These are phyloP conservation scores for button mushroom (Agaricus bisporus) DNA, from an alignment of 768 basidiomycete genomes.

Conservation along the genomic window DNA sequence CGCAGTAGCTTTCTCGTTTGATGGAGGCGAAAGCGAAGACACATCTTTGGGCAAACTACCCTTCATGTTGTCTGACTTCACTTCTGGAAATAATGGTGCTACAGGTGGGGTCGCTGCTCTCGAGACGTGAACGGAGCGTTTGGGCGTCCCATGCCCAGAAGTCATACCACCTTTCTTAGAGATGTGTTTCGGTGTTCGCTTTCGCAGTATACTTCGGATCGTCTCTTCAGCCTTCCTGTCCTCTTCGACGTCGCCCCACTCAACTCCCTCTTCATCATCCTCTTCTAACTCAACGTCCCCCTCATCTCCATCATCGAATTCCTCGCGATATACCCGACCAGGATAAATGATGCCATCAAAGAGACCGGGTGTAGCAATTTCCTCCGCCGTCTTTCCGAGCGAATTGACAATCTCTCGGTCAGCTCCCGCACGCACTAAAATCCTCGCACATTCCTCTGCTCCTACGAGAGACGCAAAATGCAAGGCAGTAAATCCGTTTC, in stretches of 20 bases:
- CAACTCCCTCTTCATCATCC: constrained; percentile 49
- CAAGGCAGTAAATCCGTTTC: constrained; percentile 85
- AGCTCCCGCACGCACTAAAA: constrained; percentile 77
- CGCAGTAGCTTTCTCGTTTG: constrained; percentile 21
- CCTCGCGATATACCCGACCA: constrained; percentile 13
- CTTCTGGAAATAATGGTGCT: constrained; percentile 1
- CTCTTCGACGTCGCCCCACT: constrained; percentile 15
- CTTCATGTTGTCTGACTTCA: neutral
- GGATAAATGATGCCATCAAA: constrained; percentile 26
- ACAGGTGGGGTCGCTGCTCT: constrained; percentile 25
- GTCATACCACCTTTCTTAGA: constrained; percentile 15
- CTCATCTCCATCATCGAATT: constrained; percentile 20
- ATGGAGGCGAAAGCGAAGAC: constrained; percentile 11
- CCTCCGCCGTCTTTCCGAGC: constrained; percentile 62
- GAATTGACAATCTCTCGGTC: constrained; percentile 70
- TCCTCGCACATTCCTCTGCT: constrained; percentile 54
- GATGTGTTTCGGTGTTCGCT: constrained; percentile 28
- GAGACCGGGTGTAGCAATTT: constrained; percentile 46
- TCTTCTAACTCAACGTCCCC: constrained; percentile 50
- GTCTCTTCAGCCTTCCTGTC: constrained; percentile 23
- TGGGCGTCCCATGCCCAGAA: constrained; percentile 15
- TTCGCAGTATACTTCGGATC: constrained; percentile 23
- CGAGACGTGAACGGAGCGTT: constrained; percentile 26
- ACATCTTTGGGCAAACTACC: neutral
- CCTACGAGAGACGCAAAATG: constrained; percentile 75